A percentile compares a stretch with the other conserved stretches of the same genome.
phyloP scores from a whole-genome alignment of 805 yeast species.

The Zygosaccharomyces bisporus region DNA sequence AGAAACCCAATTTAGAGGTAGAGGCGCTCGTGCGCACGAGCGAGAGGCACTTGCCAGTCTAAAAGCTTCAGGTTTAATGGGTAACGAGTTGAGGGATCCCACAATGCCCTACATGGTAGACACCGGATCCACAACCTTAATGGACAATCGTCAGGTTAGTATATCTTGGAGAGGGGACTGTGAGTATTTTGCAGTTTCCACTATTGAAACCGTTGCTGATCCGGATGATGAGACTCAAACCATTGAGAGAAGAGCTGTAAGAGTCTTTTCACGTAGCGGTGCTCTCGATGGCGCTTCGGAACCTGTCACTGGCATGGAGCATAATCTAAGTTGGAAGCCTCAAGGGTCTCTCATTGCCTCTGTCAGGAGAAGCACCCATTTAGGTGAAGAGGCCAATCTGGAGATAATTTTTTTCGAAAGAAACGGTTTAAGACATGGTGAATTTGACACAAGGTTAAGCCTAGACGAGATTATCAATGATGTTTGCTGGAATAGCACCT shows the following conservation, averaged over 20 bases:
- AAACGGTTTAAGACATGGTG: constrained; percentile 90
- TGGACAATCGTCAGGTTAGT: constrained; percentile 47
- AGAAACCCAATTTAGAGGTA: constrained; percentile 95
- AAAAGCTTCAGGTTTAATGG: constrained; percentile 59
- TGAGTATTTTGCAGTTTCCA: constrained; percentile 67
- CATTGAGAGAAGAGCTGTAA: constrained; percentile 63
- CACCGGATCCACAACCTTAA: constrained; percentile 54
- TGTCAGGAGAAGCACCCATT: constrained; percentile 54
- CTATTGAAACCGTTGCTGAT: constrained; percentile 51
- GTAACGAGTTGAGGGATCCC: constrained; percentile 75
- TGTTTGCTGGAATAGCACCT: constrained; percentile 75
- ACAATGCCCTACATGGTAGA: constrained; percentile 76
- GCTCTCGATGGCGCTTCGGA: constrained; percentile 77
- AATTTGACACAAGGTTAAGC: constrained; percentile 64
- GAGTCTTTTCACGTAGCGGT: constrained; percentile 82
- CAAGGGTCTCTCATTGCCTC: constrained; percentile 85
- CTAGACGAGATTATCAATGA: constrained; percentile 46
- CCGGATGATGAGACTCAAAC: constrained; percentile 36
- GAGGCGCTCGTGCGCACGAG: constrained; percentile 78
- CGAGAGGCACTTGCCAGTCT: constrained; percentile 51
- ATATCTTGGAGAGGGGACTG: constrained; percentile 97
- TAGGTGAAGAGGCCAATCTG: constrained; percentile 39
- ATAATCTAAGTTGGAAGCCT: constrained; percentile 79
- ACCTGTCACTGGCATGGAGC: constrained; percentile 80
- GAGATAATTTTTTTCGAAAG: constrained; percentile 79